Evolutionary conservation across 345 rosid species (phyloP).

Genomic region (Eucalyptus sideroxylon): DNA sequence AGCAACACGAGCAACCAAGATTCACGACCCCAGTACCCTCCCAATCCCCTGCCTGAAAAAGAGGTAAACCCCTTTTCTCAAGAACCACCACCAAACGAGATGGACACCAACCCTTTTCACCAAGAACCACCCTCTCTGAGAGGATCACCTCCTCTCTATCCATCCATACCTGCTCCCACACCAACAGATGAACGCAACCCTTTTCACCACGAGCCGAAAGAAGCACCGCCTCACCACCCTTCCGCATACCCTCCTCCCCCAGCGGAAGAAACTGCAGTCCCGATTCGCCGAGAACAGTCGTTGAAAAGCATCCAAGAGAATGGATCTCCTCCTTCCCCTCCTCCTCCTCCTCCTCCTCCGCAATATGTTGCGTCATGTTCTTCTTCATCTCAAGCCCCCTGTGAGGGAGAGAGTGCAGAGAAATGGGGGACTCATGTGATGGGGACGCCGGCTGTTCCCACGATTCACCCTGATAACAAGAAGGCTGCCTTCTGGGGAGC

Average conservation of each 20-base stretch:
- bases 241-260: neutral
- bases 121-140: neutral
- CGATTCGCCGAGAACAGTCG: neutral
- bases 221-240: slow-evolving; percentile 2
- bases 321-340: neutral
- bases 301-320: neutral
- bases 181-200: neutral
- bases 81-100: neutral
- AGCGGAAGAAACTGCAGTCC: neutral
- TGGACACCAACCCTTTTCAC: neutral
- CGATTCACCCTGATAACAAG: slow-evolving; percentile 44
- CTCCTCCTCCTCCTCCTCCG: neutral
- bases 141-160: neutral
- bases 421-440: slow-evolving; percentile 47
- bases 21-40: neutral
- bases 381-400: neutral
- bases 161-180: neutral
- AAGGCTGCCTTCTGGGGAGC: slow-evolving; percentile 54
- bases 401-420: neutral
- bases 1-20: neutral
- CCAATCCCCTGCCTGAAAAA: neutral
- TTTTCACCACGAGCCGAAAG: neutral
- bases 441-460: slow-evolving; percentile 49
- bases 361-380: neutral
- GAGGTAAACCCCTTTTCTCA: neutral